phyloP scores from a whole-genome alignment of 345 rosid genomes.

The Erodium maritimum region DNA sequence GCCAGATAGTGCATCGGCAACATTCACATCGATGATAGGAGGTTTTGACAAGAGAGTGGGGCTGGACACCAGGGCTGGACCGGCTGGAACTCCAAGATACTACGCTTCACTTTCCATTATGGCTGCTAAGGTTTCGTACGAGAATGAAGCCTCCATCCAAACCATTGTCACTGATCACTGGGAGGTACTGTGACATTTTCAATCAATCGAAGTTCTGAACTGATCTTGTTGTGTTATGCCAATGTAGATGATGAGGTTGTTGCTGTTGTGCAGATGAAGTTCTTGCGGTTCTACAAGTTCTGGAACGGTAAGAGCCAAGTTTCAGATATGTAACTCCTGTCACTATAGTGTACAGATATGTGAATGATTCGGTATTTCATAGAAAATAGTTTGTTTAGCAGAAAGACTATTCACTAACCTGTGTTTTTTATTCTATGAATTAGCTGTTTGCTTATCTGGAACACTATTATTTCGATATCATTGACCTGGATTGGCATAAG shows the following conservation, averaged over 20 bases:
- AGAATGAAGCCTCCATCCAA: conserved; percentile 25
- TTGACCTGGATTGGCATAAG: too few species aligned
- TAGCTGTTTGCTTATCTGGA: too few species aligned
- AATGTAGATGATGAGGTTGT: not conserved
- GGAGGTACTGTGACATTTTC: conserved; percentile 21
- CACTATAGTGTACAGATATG: too few species aligned
- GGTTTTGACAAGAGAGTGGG: conserved; percentile 27
- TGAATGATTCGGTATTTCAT: too few species aligned
- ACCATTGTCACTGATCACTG: conserved; percentile 21
- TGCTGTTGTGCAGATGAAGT: conserved; percentile 6
- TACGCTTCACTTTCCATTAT: conserved; percentile 32
- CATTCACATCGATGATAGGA: conserved; percentile 29
- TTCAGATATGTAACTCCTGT: not conserved
- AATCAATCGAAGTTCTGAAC: too few species aligned
- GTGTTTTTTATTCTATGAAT: too few species aligned
- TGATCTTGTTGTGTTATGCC: not conserved
- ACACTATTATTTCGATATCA: too few species aligned
- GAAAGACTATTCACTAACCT: too few species aligned
- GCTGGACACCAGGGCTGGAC: conserved; percentile 20
- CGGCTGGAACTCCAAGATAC: conserved; percentile 21
- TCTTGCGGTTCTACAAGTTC: conserved; percentile 4
- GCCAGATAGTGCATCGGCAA: conserved; percentile 27
- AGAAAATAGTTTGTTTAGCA: too few species aligned
- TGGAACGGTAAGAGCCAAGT: conserved; percentile 6
- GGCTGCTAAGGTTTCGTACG: conserved; percentile 49